Base-by-base conservation (phyloP, 371 early-diverging fungal genomes). In the Paraphysoderma sedebokerense region DNA sequence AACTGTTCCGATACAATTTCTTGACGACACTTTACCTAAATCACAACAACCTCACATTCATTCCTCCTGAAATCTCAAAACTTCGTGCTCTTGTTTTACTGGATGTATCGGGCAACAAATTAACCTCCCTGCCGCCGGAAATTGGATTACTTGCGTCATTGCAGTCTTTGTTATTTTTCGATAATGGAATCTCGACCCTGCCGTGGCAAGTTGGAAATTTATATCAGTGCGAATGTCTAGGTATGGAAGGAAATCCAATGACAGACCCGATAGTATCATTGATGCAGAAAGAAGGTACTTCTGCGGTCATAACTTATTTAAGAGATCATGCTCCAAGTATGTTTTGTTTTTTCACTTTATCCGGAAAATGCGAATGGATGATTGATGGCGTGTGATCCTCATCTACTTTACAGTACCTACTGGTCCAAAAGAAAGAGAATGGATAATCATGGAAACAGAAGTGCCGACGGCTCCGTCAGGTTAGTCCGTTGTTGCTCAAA, bases 221-320 rank as follows among this genome's bases (percentile, higher is more conserved):
- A 38, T 95, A 80, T 57, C 87, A 88, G 56, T 62, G 98, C 42
- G 92, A 96, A 49, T 79, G 69, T 2, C 66, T 99, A 28, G 95
- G 98, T 3, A 53, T 99, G 23, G 92, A 98, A 57, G 98, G 98
- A 13, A 99, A 99, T 65, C 98, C 98, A 3, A 56, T 99, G 44
- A 53, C 32, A 41, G 85, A 91, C 26, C 86, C 88, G 19, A 62
- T 95, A 30, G 74, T 76, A 52, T 67, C 68, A 2, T 53, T 95
- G 30, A 59, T 91, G 40, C 80, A 86, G 35, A 85, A 87, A 53
- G 87, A 92, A 32, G 97, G 96, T 5, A 74, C 92, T 0, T 60
- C 68, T 9, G 85, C 85, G 8, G 77, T 98, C 22, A 77, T 98
- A 33, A 62, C 70, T 33, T 98, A 86, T 44, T 74, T 98, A 55